Evolutionary conservation across 495 filamentous ascomycete genomes (phyloP), one percentile per base, ranked within the genome.

Genomic region (Aspergillus bridgeri): DNA sequence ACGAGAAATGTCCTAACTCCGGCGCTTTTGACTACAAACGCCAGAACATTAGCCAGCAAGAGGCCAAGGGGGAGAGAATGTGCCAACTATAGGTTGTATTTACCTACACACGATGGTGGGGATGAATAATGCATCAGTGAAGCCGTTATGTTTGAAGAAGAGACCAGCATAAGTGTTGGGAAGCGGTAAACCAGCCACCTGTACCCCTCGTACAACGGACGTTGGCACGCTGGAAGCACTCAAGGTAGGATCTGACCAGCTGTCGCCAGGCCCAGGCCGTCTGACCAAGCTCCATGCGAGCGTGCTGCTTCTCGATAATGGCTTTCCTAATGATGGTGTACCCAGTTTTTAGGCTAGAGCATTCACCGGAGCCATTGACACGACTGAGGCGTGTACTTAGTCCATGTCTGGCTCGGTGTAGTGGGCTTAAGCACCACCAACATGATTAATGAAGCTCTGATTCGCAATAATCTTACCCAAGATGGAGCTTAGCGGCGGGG

Each of bases 291-390:
- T 54, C 51, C 19, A 44, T 20, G 18, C 51, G 51, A 22, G 51
- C 51, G 15, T 45, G 51, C 9, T 17, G 33, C 44, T 54, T 42
- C 9, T 21, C 51, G 7, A 54, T 20, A 44, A 54, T 54, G 3
- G 51, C 46, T 18, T 54, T 54, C 21, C 46, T 54, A 1, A 54
- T 54, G 38, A 54, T 54, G n/a, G 51, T 21, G 15, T 54, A 54
- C 19, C 46, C 51, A 42, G 38, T 43, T 60, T 69, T 20, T 13
- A 38, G 1, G 33, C 17, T 38, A 13, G 13, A 15, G 17, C 17
- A 9, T 11, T 38, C 17, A 13, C 13, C 33, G 33, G 11, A 38
- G 1, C 33, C 33, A 38, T 38, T 38, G 33, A 38, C 33, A 15
- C 33, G 33, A 15, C 17, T 38, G 33, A 38, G n/a, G 33, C 8